A percentile compares a stretch with the other conserved stretches of the same genome.
Evolutionary conservation across 2,329 filamentous ascomycete genomes (phyloP).

Genomic region (Myriosclerotinia curreyana): DNA sequence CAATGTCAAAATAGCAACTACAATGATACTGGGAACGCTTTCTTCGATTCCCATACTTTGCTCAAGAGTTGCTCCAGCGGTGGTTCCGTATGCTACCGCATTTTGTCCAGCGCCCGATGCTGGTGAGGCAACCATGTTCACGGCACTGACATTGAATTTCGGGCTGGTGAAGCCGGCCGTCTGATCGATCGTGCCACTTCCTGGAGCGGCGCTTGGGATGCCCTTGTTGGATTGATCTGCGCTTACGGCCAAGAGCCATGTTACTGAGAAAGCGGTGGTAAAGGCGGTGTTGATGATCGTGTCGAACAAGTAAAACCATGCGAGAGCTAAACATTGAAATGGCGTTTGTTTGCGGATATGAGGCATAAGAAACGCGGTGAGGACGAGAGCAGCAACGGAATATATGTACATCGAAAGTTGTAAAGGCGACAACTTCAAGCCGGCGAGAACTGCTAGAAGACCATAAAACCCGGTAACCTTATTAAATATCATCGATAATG

Average conservation of each 20-base stretch:
- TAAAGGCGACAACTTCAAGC: constrained; percentile 74
- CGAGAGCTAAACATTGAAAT: constrained; percentile 75
- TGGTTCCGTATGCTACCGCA: constrained; percentile 47
- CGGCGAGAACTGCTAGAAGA: constrained; percentile 82
- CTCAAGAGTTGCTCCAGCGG: constrained; percentile 50
- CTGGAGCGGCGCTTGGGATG: constrained; percentile 41
- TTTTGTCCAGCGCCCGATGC: constrained; percentile 51
- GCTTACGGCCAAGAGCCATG: constrained; percentile 76
- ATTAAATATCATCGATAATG: constrained; percentile 81
- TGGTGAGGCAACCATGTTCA: constrained; percentile 51
- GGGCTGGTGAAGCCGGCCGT: constrained; percentile 64
- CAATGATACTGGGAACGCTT: constrained; percentile 70
- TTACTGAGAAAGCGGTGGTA: constrained; percentile 75
- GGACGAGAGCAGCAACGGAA: constrained; percentile 67
- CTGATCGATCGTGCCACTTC: constrained; percentile 49
- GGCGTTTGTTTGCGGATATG: constrained; percentile 77
- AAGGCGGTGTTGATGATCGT: constrained; percentile 77
- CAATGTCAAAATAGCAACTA: constrained; percentile 71
- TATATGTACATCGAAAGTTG: constrained; percentile 93
- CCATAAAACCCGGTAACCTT: constrained; percentile 90
- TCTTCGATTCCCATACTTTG: constrained; percentile 64
- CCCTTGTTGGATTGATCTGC: constrained; percentile 43
- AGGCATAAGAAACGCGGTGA: constrained; percentile 68
- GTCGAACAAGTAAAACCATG: constrained; percentile 83
- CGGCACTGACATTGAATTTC: constrained; percentile 57